These are phyloP conservation scores for Hibiscus tridactylites DNA, from an alignment of 345 rosid genomes.

Conservation along the genomic window DNA sequence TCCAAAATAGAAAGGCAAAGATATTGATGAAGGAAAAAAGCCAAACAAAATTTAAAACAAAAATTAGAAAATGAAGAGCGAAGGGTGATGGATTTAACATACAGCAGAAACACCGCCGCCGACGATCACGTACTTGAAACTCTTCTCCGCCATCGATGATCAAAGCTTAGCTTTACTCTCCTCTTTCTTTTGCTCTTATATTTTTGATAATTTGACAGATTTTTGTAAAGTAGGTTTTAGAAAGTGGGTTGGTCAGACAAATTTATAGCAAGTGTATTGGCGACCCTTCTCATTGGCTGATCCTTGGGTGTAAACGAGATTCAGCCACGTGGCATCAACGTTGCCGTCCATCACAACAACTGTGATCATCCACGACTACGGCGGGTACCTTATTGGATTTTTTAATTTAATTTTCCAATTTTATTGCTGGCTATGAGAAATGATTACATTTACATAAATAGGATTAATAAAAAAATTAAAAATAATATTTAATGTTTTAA, in stretches of 20 bases:
- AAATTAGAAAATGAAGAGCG: not conserved
- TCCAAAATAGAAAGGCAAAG: not conserved
- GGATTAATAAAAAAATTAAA: no score
- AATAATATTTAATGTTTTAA: no score
- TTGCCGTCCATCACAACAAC: slow-evolving; percentile 3
- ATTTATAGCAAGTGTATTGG: not conserved
- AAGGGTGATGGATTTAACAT: slow-evolving; percentile 21
- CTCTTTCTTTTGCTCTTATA: not conserved
- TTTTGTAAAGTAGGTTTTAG: not conserved
- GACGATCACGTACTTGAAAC: slow-evolving; percentile 80
- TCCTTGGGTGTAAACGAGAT: not conserved
- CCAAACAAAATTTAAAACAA: not conserved
- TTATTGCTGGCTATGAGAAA: no score
- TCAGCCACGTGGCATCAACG: slow-evolving; percentile 13
- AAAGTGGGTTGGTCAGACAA: not conserved
- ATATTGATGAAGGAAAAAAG: not conserved
- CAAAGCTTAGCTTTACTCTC: not conserved
- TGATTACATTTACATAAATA: no score
- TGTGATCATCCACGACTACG: not conserved
- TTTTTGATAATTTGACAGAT: not conserved
- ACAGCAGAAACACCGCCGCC: slow-evolving; percentile 97
- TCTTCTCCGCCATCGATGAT: slow-evolving; percentile 58
- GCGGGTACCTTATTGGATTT: no score
- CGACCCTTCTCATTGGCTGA: slow-evolving; percentile 7
- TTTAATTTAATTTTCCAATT: no score